Conservation (phyloP, 2,329 filamentous ascomycete species). For the Botrytis pseudocinerea region DNA sequence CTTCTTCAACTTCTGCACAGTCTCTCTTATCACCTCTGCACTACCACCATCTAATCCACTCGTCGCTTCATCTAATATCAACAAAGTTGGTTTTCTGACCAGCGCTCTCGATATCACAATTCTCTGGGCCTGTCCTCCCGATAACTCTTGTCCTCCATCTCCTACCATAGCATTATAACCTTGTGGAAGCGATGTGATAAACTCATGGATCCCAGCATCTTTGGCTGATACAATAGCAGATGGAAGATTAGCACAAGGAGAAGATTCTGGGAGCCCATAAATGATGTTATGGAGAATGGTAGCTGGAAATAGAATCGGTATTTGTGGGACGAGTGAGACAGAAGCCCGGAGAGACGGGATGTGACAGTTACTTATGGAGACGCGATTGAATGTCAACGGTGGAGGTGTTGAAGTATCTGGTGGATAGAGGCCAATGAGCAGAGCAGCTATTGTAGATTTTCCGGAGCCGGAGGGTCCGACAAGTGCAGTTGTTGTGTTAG, state of each 20-base stretch:
- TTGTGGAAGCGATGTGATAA: conserved; percentile 68
- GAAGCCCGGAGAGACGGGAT: conserved; percentile 58
- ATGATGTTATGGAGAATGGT: conserved; percentile 78
- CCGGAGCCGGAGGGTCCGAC: conserved; percentile 87
- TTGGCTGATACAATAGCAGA: conserved; percentile 55
- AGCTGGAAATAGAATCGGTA: conserved; percentile 74
- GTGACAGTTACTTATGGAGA: conserved; percentile 60
- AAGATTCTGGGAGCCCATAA: conserved; percentile 67
- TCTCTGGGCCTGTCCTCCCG: conserved; percentile 80
- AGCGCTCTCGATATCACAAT: conserved; percentile 80
- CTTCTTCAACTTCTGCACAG: conserved; percentile 53
- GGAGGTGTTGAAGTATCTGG: conserved; percentile 27
- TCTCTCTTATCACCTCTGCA: conserved; percentile 62
- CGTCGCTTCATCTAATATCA: conserved; percentile 87
- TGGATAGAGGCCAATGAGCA: conserved; percentile 73
- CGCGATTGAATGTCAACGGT: conserved; percentile 52
- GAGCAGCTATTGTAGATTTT: conserved; percentile 78
- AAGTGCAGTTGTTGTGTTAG: conserved; percentile 70
- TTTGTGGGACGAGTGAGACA: conserved; percentile 69
- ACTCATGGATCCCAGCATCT: conserved; percentile 70
- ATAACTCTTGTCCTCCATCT: conserved; percentile 71
- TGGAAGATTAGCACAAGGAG: conserved; percentile 48
- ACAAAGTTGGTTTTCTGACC: conserved; percentile 65
- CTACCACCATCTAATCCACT: conserved; percentile 73
- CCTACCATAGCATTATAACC: conserved; percentile 75